These are phyloP conservation scores for Agaricus subrufescens DNA, from an alignment of 768 basidiomycete species.

Conservation along the genomic window DNA sequence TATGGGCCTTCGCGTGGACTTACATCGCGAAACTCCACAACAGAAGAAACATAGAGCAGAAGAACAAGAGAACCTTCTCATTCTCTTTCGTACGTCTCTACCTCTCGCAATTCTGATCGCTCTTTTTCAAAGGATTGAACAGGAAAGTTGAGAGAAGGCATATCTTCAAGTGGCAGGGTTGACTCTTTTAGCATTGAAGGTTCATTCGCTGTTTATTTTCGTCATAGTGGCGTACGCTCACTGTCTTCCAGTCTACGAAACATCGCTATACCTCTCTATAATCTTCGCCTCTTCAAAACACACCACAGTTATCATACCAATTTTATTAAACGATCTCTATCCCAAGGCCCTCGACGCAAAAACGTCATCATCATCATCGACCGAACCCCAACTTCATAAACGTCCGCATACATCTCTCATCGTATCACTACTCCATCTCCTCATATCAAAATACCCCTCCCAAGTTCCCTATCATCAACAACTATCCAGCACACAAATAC, in stretches of 20 bases:
- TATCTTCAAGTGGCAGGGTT: constrained; percentile 52
- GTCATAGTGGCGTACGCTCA: neutral
- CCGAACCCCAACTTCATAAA: neutral
- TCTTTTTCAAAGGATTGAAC: neutral
- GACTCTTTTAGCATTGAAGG: constrained; percentile 70
- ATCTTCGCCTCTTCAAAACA: constrained; percentile 61
- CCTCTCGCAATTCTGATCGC: neutral
- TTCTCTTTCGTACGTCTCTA: constrained; percentile 58
- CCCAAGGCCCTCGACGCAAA: constrained; percentile 15
- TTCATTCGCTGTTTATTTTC: constrained; percentile 21
- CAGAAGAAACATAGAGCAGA: constrained; percentile 40
- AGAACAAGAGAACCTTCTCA: constrained; percentile 63
- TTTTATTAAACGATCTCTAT: constrained; percentile 51
- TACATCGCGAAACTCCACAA: constrained; percentile 25
- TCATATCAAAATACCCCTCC: constrained; percentile 58
- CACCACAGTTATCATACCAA: constrained; percentile 55
- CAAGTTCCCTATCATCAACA: constrained; percentile 52
- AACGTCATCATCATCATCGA: constrained; percentile 4
- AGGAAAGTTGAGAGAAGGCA: constrained; percentile 79
- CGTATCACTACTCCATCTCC: constrained; percentile 53
- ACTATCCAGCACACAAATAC: constrained; percentile 33
- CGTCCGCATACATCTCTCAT: constrained; percentile 27
- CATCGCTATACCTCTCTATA: constrained; percentile 60
- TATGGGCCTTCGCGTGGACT: constrained; percentile 32
- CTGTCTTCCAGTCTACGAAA: constrained; percentile 57